phyloP scores from a whole-genome alignment of 2,329 filamentous ascomycete species.

The Neofusicoccum laricinum region DNA sequence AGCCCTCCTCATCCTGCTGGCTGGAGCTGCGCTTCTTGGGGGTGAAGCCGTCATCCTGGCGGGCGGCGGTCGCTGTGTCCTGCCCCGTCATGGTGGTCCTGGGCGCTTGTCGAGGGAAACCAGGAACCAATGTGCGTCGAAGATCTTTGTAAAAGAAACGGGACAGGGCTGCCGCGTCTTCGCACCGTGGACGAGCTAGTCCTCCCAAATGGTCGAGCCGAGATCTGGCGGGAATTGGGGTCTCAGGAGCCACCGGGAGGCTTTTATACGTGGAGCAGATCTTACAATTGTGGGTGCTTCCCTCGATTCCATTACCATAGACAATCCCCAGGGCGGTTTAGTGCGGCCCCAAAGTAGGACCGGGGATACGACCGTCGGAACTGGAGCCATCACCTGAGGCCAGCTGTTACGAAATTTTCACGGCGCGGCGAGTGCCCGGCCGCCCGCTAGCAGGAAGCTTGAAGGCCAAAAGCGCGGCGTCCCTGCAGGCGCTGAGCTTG shows the following conservation, averaged over 20 bases:
- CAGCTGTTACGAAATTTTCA: not conserved
- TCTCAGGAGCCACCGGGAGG: not conserved
- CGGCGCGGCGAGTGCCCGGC: not conserved
- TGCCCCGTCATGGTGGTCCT: not conserved
- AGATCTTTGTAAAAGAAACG: conserved; percentile 10
- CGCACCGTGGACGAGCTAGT: not conserved
- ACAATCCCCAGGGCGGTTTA: not conserved
- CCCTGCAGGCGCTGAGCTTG: not conserved
- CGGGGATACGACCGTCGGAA: conserved; percentile 6
- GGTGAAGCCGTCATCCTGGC: conserved; percentile 11
- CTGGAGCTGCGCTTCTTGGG: conserved; percentile 6
- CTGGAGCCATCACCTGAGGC: not conserved
- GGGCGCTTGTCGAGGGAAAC: not conserved
- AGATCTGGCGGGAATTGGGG: conserved; percentile 1
- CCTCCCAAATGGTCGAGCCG: not conserved
- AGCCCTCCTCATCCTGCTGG: conserved; percentile 1
- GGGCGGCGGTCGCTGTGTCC: not conserved
- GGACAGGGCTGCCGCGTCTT: not conserved
- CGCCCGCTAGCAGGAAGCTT: not conserved
- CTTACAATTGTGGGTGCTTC: not conserved
- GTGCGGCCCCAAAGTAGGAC: not conserved
- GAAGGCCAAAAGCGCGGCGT: not conserved
- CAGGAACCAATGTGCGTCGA: not conserved
- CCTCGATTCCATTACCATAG: not conserved
- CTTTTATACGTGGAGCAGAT: conserved; percentile 15